Conservation (phyloP, 805 yeast genomes). For the Cyberlindnera misumaiensis region DNA sequence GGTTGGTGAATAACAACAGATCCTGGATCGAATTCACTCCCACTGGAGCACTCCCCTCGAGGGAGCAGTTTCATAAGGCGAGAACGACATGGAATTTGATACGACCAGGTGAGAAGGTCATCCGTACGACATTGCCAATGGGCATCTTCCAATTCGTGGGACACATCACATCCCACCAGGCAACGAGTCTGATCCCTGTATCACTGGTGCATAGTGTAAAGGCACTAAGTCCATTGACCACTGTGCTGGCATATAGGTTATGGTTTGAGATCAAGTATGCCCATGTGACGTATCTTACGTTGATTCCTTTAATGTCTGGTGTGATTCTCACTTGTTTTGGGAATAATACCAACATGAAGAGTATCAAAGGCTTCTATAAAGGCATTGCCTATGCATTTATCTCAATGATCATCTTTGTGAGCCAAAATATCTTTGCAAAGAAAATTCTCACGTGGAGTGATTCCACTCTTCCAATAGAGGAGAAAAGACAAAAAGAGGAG, state of each 20-base stretch:
- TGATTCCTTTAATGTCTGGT: slow-evolving; percentile 74
- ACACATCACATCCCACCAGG: slow-evolving; percentile 84
- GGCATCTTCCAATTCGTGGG: slow-evolving; percentile 91
- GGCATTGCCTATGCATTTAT: slow-evolving; percentile 34
- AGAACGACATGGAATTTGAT: slow-evolving; percentile 35
- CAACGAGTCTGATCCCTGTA: slow-evolving; percentile 91
- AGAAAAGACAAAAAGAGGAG: slow-evolving; percentile 19
- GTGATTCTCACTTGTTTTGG: slow-evolving; percentile 75
- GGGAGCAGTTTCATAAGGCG: slow-evolving; percentile 25
- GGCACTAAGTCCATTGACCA: slow-evolving; percentile 83
- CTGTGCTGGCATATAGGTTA: slow-evolving; percentile 71
- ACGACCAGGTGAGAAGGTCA: slow-evolving; percentile 44
- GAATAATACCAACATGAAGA: slow-evolving; percentile 21
- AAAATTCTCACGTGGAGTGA: slow-evolving; percentile 50
- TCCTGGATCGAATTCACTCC: slow-evolving; percentile 32
- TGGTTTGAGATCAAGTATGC: slow-evolving; percentile 54
- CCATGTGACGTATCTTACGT: slow-evolving; percentile 63
- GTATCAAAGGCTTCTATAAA: slow-evolving; percentile 15
- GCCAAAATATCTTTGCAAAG: slow-evolving; percentile 79
- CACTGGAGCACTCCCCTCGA: slow-evolving; percentile 41
- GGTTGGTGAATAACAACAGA: slow-evolving; percentile 31
- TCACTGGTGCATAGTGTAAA: slow-evolving; percentile 91
- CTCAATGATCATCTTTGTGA: slow-evolving; percentile 56
- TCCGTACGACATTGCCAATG: slow-evolving; percentile 81
- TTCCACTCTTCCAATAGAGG: slow-evolving; percentile 21